A percentile compares a stretch with the other conserved stretches of the same genome.
Evolutionary conservation across 352 stramenopile species (phyloP).

Genomic region (Pythium dissimile): DNA sequence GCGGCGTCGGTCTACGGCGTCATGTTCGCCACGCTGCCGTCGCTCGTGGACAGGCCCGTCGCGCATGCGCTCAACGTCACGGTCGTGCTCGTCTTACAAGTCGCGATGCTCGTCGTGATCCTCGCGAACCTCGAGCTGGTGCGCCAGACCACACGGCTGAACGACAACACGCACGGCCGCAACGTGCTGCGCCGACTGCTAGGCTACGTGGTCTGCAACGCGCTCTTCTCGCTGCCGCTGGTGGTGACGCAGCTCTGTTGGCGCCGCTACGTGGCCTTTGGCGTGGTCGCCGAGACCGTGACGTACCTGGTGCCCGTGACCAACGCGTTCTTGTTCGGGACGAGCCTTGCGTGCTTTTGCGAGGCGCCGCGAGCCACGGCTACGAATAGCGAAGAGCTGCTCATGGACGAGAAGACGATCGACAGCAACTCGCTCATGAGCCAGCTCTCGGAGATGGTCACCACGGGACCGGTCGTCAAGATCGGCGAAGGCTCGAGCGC

Average conservation of each 20-base stretch:
- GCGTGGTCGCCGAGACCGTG: slow-evolving; percentile 44
- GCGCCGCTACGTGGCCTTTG: slow-evolving; percentile 24
- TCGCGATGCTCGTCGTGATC: slow-evolving; percentile 38
- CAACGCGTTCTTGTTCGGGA: slow-evolving; percentile 67
- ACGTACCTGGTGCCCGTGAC: slow-evolving; percentile 56
- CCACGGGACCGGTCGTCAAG: slow-evolving; percentile 53
- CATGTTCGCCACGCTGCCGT: slow-evolving; percentile 38
- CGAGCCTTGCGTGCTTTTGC: slow-evolving; percentile 47
- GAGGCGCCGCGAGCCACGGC: background rate
- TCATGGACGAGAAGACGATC: slow-evolving; percentile 3
- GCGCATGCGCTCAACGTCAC: slow-evolving; percentile 44
- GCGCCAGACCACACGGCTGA: slow-evolving; percentile 37
- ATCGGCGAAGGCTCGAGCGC: slow-evolving; percentile 66
- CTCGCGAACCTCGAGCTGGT: slow-evolving; percentile 48
- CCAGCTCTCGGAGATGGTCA: slow-evolving; percentile 53
- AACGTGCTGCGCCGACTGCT: slow-evolving; percentile 56
- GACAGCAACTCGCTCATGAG: slow-evolving; percentile 24
- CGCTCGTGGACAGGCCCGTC: slow-evolving; percentile 17
- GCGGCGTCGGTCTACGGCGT: slow-evolving; percentile 49
- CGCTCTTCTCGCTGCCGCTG: slow-evolving; percentile 50
- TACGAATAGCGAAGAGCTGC: slow-evolving; percentile 13
- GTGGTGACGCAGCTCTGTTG: slow-evolving; percentile 36
- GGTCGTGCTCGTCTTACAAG: slow-evolving; percentile 45
- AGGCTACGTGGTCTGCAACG: slow-evolving; percentile 38
- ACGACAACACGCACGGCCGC: slow-evolving; percentile 44